Evolutionary conservation across 2,329 filamentous ascomycete genomes (phyloP).

Genomic region (Stemphylium vesicarium): DNA sequence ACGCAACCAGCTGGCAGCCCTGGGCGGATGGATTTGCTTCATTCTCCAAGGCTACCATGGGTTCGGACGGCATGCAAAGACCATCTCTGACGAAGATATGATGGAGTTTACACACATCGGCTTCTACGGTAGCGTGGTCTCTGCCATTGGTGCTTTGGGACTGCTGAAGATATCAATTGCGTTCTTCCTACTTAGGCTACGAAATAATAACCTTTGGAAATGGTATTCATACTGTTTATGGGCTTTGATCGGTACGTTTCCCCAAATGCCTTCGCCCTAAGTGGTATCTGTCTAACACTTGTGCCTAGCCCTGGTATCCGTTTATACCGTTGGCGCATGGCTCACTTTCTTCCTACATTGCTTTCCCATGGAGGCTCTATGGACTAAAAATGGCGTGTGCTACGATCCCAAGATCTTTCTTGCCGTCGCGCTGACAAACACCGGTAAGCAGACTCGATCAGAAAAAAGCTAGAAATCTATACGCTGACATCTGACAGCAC

Average conservation of each 20-base stretch:
- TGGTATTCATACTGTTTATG: conserved; percentile 4
- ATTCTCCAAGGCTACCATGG: conserved; percentile 10
- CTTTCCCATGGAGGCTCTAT: neutral
- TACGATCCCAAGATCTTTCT: neutral
- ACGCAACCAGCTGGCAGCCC: neutral
- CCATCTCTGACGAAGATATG: neutral
- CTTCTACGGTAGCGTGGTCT: conserved; percentile 7
- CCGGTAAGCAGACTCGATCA: neutral
- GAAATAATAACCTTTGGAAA: neutral
- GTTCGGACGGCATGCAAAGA: conserved; percentile 6
- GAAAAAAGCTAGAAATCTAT: neutral
- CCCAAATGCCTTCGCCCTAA: neutral
- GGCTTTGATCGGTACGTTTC: neutral
- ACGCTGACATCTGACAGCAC: neutral
- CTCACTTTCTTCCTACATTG: neutral
- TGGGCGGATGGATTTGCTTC: conserved; percentile 8
- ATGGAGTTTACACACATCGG: neutral
- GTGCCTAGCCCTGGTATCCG: neutral
- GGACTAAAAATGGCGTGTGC: neutral
- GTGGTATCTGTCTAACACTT: neutral
- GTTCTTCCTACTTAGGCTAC: conserved; percentile 3
- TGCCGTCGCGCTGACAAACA: neutral
- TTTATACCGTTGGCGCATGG: conserved; percentile 5
- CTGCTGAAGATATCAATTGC: conserved; percentile 5
- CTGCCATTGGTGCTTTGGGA: conserved; percentile 4